Evolutionary conservation across 2,329 filamentous ascomycete genomes (phyloP).

Genomic region (Penicillium sp.): DNA sequence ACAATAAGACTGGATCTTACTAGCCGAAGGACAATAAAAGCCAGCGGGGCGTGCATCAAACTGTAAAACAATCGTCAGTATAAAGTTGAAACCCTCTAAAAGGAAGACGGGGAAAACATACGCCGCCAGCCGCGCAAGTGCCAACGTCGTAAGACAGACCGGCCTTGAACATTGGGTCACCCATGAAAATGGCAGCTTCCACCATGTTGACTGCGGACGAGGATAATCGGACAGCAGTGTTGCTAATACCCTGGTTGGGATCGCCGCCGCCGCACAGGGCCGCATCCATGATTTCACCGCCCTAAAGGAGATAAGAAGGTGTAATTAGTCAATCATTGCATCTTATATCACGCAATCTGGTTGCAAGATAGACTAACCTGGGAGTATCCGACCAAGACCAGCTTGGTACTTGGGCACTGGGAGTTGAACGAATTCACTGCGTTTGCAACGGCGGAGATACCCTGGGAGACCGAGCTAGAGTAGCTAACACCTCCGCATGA

Average conservation of each 20-base stretch:
- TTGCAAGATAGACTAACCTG: constrained; percentile 46
- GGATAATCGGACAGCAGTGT: constrained; percentile 47
- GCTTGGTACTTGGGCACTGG: constrained; percentile 58
- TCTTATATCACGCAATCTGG: no score
- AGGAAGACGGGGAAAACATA: constrained; percentile 43
- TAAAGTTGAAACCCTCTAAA: no score
- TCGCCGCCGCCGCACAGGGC: constrained; percentile 62
- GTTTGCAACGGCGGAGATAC: constrained; percentile 59
- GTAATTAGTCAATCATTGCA: background rate
- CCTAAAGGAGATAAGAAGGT: constrained; percentile 40
- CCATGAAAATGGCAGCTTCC: constrained; percentile 67
- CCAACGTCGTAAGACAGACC: constrained; percentile 63
- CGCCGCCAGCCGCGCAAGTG: constrained; percentile 60
- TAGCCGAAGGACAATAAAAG: constrained; percentile 58
- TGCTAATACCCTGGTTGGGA: constrained; percentile 48
- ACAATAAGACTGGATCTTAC: constrained; percentile 66
- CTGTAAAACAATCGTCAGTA: constrained; percentile 37
- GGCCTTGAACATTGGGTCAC: constrained; percentile 59
- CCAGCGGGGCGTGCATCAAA: constrained; percentile 62
- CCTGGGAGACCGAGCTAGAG: constrained; percentile 59
- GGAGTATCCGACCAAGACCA: constrained; percentile 65
- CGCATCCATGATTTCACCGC: constrained; percentile 64
- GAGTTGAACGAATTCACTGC: constrained; percentile 62
- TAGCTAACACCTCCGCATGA: constrained; percentile 63
- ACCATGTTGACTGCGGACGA: constrained; percentile 56